A percentile compares a stretch with the other conserved stretches of the same genome.
Conservation (phyloP, 2,329 filamentous ascomycete species). For the Hawksworthiomyces lignivorus region DNA sequence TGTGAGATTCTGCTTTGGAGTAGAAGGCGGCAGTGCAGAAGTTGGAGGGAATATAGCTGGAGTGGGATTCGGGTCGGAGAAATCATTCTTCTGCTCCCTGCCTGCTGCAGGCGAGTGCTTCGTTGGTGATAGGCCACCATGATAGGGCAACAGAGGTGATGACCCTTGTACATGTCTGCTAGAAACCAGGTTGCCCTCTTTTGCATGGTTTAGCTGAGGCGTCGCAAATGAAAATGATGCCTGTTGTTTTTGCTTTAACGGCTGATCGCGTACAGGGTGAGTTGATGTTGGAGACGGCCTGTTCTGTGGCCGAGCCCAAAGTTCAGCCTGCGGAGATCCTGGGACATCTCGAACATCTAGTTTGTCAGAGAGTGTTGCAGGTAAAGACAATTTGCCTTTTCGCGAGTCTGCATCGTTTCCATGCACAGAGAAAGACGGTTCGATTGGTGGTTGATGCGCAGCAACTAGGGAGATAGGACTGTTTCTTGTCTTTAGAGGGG, state of each 20-base stretch:
- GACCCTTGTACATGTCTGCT: conserved; percentile 23
- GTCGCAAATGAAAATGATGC: conserved; percentile 17
- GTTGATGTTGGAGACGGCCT: no score
- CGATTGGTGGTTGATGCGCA: no score
- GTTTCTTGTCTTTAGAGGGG: no score
- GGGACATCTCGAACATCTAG: no score
- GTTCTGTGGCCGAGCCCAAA: no score
- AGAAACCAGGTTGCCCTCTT: conserved; percentile 14
- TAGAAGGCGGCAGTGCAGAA: conserved; percentile 49
- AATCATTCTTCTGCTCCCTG: conserved; percentile 21
- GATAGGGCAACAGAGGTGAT: conserved; percentile 34
- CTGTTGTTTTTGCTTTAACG: conserved; percentile 11
- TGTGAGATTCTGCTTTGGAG: conserved; percentile 48
- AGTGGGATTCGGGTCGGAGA: conserved; percentile 22
- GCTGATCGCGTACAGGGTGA: background rate
- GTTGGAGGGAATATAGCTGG: conserved; percentile 49
- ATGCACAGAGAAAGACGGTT: no score
- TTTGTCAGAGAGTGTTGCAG: no score
- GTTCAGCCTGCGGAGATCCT: no score
- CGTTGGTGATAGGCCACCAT: conserved; percentile 42
- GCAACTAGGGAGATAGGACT: no score
- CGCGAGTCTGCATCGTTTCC: no score
- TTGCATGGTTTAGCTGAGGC: conserved; percentile 23
- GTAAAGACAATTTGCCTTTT: no score
- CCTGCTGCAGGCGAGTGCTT: conserved; percentile 42